These are phyloP conservation scores for Acer negundo DNA, from an alignment of 345 rosid species.

Conservation along the genomic window DNA sequence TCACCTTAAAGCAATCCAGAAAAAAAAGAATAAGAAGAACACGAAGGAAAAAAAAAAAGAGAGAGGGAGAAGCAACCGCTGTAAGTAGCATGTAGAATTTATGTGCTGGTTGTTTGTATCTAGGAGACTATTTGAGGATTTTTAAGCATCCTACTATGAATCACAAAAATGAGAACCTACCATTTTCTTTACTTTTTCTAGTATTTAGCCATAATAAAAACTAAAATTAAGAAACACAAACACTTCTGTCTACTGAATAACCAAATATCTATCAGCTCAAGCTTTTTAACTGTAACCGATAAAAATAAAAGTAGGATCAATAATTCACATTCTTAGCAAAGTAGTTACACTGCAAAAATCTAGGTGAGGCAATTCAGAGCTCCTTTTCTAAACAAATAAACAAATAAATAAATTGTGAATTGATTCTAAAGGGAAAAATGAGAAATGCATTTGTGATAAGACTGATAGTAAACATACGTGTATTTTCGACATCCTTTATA, in stretches of 20 bases:
- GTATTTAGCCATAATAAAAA: neutral
- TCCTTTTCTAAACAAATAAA: neutral
- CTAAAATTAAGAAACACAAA: neutral
- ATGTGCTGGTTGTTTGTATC: neutral
- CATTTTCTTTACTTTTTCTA: neutral
- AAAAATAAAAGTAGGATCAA: neutral
- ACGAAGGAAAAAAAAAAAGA: neutral
- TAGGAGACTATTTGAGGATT: neutral
- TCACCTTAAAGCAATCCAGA: neutral
- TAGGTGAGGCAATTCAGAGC: neutral
- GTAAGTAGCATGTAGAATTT: neutral
- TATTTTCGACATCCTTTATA: constrained; percentile 97
- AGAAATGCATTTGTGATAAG: neutral
- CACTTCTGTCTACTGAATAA: neutral
- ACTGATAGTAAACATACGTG: constrained; percentile 57
- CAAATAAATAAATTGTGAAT: neutral
- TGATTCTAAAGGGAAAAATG: neutral
- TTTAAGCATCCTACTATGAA: neutral
- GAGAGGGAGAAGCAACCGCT: neutral
- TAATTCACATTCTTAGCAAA: neutral
- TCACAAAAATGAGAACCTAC: neutral
- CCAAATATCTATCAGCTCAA: neutral
- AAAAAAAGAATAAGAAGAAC: neutral
- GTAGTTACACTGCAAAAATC: neutral
- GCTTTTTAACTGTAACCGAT: neutral